Conservation (phyloP, 768 basidiomycete species). For the Amanita rubescens region DNA sequence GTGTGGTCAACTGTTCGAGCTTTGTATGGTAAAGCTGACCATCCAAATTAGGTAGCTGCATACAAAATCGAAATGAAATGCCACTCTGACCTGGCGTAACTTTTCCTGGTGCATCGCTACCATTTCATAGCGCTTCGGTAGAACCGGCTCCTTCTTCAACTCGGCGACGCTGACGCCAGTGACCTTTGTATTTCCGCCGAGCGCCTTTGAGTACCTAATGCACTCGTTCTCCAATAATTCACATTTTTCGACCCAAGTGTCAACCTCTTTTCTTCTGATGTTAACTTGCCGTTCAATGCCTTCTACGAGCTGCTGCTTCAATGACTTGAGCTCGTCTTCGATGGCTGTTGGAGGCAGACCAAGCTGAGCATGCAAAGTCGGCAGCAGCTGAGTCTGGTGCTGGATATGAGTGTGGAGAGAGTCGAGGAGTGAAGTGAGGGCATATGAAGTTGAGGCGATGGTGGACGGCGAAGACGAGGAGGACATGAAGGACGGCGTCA, state of each 20-base stretch:
- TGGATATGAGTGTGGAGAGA: constrained; percentile 74
- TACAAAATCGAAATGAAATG: background rate
- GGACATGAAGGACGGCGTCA: background rate
- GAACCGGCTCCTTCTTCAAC: constrained; percentile 59
- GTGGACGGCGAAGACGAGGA: constrained; percentile 5
- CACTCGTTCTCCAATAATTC: constrained; percentile 57
- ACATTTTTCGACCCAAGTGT: constrained; percentile 63
- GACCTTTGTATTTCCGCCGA: constrained; percentile 67
- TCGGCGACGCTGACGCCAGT: constrained; percentile 60
- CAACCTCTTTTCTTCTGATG: constrained; percentile 64
- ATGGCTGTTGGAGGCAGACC: constrained; percentile 75
- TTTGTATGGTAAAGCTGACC: constrained; percentile 66
- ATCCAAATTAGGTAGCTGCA: constrained; percentile 4
- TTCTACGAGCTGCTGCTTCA: constrained; percentile 68
- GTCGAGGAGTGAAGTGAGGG: constrained; percentile 62
- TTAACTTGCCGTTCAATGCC: constrained; percentile 74
- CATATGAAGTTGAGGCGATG: constrained; percentile 23
- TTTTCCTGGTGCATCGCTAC: constrained; percentile 71
- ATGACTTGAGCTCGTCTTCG: constrained; percentile 66
- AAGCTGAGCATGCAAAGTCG: constrained; percentile 76
- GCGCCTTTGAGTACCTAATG: constrained; percentile 53
- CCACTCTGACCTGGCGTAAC: constrained; percentile 61
- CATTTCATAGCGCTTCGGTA: constrained; percentile 67
- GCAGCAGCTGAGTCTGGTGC: constrained; percentile 74
- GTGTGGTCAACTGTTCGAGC: constrained; percentile 63